Conservation (phyloP, 164 flowering plant species). For the Dillenia turbinata region DNA sequence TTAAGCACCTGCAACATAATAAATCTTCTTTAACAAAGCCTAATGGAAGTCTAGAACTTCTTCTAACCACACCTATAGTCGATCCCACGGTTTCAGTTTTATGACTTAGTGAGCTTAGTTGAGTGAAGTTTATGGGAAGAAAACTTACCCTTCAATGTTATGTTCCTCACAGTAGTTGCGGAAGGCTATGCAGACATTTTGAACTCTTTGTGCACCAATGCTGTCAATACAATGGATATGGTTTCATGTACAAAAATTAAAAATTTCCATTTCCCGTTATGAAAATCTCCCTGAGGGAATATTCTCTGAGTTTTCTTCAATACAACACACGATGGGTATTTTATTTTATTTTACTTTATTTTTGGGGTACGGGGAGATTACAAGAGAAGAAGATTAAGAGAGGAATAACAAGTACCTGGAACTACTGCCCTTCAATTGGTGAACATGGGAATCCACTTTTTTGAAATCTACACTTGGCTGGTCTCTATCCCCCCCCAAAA, state of each 20-base stretch:
- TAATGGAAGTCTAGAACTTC: no score
- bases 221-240: conserved; percentile 20
- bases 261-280: no score
- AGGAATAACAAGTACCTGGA: conserved; percentile 37
- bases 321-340: no score
- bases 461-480: conserved; percentile 41
- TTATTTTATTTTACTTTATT: no score
- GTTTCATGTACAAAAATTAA: no score
- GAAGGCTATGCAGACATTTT: conserved; percentile 41
- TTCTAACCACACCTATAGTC: no score
- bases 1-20: conserved; percentile 28
- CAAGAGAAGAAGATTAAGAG: neutral
- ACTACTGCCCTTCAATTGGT: conserved; percentile 69
- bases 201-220: conserved; percentile 55
- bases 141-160: conserved; percentile 45
- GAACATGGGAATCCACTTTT: conserved; percentile 55
- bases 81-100: no score
- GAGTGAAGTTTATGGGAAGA: neutral
- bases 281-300: no score
- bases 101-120: no score
- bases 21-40: no score
- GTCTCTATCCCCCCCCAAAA: conserved; percentile 12
- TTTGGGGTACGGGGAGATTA: no score
- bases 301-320: no score
- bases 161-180: conserved; percentile 39